A percentile compares a stretch with the other conserved stretches of the same genome.
Evolutionary conservation across 179 eudicot species (phyloP).

Genomic region (Beta corolliflora): DNA sequence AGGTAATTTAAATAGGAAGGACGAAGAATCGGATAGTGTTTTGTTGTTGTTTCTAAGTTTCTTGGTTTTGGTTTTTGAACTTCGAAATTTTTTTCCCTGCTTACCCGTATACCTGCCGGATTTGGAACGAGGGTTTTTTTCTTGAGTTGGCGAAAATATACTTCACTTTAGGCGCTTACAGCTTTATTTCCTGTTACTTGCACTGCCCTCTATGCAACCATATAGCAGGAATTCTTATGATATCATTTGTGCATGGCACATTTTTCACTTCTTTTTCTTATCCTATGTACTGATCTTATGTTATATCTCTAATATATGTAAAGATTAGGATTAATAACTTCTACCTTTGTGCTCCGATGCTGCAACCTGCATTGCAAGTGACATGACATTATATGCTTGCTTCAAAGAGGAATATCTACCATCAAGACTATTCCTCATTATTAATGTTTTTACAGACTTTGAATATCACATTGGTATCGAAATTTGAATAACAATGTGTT

Average conservation of each 20-base stretch:
- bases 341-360: too few relatives aligned
- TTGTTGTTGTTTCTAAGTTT: neutral
- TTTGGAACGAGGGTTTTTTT: constrained; percentile 12
- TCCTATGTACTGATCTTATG: neutral
- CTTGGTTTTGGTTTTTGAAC: neutral
- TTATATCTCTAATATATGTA: neutral
- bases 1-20: neutral
- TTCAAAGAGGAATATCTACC: neutral
- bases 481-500: neutral
- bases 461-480: neutral
- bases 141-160: constrained; percentile 5
- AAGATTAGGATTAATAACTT: neutral
- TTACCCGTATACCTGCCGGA: constrained; percentile 21
- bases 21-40: neutral
- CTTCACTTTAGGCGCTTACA: constrained; percentile 11
- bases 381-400: neutral
- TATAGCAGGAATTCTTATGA: neutral
- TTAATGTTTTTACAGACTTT: too few relatives aligned
- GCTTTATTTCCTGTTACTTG: neutral
- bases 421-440: too few relatives aligned
- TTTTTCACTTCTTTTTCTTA: neutral
- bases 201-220: constrained; percentile 10
- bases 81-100: constrained; percentile 16
- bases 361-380: neutral
- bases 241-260: neutral